Base-by-base conservation (phyloP, 257 asterid genomes). In the Henckelia pumila region DNA sequence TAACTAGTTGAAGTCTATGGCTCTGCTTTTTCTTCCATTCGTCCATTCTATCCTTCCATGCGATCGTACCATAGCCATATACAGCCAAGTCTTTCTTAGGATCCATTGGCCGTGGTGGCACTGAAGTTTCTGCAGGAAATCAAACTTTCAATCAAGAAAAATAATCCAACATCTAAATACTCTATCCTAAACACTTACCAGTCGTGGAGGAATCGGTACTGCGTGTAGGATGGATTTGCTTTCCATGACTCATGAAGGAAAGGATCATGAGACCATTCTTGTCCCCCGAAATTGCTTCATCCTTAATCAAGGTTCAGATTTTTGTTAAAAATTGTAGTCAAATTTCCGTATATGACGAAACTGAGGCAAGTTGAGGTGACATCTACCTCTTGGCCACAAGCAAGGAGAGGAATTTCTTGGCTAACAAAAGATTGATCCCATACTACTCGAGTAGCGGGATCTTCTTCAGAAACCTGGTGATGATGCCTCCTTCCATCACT, bases 41-140 rank as follows among this genome's bases (percentile, higher is more conserved):
- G 63, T 89, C 97, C 94, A 89, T 89, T 77, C 93, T 88, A 59
- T 89, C 95, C 77, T 89, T 89, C 97, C 97, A 89, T 4, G 97
- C 97, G 56, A 89, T 82, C 37, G 89, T 89, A 30, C 97, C 95
- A 69, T 89, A 89, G 25, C 97, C 97, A 71, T 89, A 89, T 5
- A 88, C 95, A 0, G 97, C 95, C 17, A 89, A 82, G 37, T 89
- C 97, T 69, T 88, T 89, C 75, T 85, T 89, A 19, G 97, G 97
- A 77, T 89, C 97, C 97, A 89, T 89, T 5, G 97, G 82, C 19
- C 97, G 76, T 6, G 95, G 88, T 3, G 97, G 97, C 81, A 89
- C 93, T 80, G 71, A 71, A 75, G 73, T 29, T 30, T 53, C 2
- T 17, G 52, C 28, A 58, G 1, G 7, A 29, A 53, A 77, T 63